A percentile compares a stretch with the other conserved stretches of the same genome.
Evolutionary conservation across 352 stramenopile species (phyloP).

Genomic region (Phytophthora constricta): DNA sequence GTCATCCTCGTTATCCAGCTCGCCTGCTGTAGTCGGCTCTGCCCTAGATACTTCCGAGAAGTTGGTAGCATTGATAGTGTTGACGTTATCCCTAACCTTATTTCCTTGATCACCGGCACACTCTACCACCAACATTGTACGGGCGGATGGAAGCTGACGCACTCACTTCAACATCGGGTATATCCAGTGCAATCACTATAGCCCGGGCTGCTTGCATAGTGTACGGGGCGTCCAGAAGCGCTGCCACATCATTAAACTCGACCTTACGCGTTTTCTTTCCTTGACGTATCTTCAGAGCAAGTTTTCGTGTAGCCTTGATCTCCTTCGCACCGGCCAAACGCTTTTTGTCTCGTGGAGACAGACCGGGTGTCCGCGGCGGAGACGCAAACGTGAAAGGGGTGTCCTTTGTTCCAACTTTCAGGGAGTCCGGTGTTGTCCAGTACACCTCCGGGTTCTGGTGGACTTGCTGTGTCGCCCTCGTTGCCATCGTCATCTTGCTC

Average conservation of each 20-base stretch:
- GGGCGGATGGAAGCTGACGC: not conserved
- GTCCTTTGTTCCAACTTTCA: not conserved
- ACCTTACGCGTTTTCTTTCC: not conserved
- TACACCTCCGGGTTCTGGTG: not conserved
- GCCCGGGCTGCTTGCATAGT: constrained; percentile 3
- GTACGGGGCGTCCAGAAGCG: not conserved
- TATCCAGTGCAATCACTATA: not conserved
- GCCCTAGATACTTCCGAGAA: no score
- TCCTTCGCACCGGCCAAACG: not conserved
- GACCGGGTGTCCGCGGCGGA: not conserved
- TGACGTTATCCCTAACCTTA: no score
- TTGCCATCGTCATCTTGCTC: not conserved
- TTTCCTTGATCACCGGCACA: constrained; percentile 8
- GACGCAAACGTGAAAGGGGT: not conserved
- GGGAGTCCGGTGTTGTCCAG: not conserved
- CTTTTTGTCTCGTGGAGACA: not conserved
- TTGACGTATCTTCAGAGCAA: not conserved
- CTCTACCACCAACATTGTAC: not conserved
- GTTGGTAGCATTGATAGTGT: no score
- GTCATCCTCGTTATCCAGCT: no score
- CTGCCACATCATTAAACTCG: not conserved
- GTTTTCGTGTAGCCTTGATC: not conserved
- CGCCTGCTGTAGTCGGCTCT: no score
- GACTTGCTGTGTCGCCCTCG: no score
- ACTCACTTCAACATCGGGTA: not conserved